Evolutionary conservation across 805 yeast species (phyloP), one percentile per base, ranked within the genome.

Genomic region (Kuraishia ogatae): DNA sequence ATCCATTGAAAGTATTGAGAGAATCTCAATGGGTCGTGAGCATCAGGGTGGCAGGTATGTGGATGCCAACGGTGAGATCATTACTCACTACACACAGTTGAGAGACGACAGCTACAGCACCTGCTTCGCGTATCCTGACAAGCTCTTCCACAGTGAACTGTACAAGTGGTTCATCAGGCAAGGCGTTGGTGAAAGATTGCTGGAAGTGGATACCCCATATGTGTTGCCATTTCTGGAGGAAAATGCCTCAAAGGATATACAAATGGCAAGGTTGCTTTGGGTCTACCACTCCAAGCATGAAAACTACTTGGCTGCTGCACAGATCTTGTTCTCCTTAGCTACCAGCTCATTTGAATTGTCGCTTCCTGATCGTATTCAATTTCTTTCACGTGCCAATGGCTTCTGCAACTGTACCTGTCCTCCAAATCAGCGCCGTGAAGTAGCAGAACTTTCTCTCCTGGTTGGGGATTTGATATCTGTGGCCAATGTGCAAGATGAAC

Each of bases 141-240:
- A 85, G 63, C 68, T 83, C n/a, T 94, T 94, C 78, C 99, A 94
- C 60, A 90, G 85, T 70, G 88, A 89, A 59, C 80, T 94, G 60
- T 94, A 94, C 68, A 93, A 89, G 66, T 94, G 98, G 97, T 84
- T 90, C 61, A 85, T 90, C 39, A 71, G 77, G 50, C 89, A 88
- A 64, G 92, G 89, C 2, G 79, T 83, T 28, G 85, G 89, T 58
- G 94, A 87, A 55, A 81, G 88, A 58, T 72, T 94, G 50, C 74
- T 93, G 57, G 89, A 86, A 51, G 78, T 93, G 55, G 87, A 89
- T 54, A 89, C 97, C 0, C 88, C 92, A 13, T 93, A 76, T 63
- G 82, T 94, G 46, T 74, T 89, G 57, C 83, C 86, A 26, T 94
- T 88, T 62, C 78, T 94, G 65, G 83, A 84, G 61, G 88, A 84